phyloP scores from a whole-genome alignment of 345 rosid genomes.

The Pistacia integerrima region DNA sequence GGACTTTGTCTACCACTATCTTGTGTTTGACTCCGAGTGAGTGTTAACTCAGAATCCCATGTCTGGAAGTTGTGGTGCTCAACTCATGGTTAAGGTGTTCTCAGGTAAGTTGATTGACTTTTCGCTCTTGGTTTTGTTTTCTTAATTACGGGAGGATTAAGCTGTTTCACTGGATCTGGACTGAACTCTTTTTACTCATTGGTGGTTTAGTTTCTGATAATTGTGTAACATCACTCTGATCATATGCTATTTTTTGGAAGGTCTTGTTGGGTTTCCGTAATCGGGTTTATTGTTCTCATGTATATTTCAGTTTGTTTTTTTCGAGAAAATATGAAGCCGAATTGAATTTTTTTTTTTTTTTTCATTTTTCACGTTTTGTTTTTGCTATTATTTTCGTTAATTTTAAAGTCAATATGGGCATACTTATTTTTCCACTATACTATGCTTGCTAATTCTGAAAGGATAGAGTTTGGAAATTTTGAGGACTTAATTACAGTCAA shows the following conservation, averaged over 20 bases:
- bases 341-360: not conserved
- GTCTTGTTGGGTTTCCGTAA: not conserved
- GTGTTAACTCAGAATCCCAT: constrained; percentile 33
- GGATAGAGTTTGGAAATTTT: constrained; percentile 18
- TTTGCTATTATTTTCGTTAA: not conserved
- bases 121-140: constrained; percentile 1
- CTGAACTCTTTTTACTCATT: constrained; percentile 14
- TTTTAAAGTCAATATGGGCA: not conserved
- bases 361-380: not conserved
- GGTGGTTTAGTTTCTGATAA: not conserved
- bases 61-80: constrained; percentile 42
- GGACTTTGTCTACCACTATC: constrained; percentile 19
- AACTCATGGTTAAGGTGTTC: constrained; percentile 36
- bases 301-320: not conserved
- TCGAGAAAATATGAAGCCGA: not conserved
- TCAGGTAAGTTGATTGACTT: constrained; percentile 46
- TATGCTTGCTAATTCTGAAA: constrained; percentile 11
- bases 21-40: constrained; percentile 18
- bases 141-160: constrained; percentile 5
- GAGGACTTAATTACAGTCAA: not conserved
- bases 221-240: not conserved
- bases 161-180: constrained; percentile 22
- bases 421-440: not conserved
- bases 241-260: not conserved
- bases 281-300: not conserved